Conservation (phyloP, 208 protist species). For the Lotmaria passim region DNA sequence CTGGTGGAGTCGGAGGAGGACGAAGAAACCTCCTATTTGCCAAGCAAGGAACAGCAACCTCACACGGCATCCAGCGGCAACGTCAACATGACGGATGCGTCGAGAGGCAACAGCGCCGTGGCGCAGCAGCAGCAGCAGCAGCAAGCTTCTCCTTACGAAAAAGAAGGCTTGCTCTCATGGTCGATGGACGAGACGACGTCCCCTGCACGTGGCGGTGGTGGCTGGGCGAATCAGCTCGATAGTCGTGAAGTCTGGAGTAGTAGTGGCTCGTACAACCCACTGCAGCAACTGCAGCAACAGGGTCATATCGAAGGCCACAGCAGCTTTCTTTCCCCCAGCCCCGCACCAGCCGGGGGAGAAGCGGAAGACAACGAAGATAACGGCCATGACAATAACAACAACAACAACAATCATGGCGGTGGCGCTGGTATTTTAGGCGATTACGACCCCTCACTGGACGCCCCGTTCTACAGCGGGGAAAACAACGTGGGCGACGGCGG, state of each 20-base stretch:
- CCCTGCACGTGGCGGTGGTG: not conserved
- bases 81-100: no score
- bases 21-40: no score
- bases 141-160: not conserved
- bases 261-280: not conserved
- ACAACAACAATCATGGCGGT: not conserved
- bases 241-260: not conserved
- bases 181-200: slow-evolving; percentile 8
- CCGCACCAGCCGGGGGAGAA: not conserved
- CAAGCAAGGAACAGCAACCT: no score
- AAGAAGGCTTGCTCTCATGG: slow-evolving; percentile 28
- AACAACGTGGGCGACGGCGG: not conserved
- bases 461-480: not conserved
- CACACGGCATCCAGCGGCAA: not conserved
- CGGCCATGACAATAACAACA: not conserved
- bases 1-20: slow-evolving; percentile 30
- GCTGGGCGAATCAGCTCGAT: not conserved
- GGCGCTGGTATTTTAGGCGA: slow-evolving; percentile 16
- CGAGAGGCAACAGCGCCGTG: no score
- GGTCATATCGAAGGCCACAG: not conserved
- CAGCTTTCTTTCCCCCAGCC: not conserved
- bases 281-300: not conserved
- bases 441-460: slow-evolving; percentile 16
- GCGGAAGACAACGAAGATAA: not conserved
- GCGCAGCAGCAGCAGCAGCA: slow-evolving; percentile 14